These are phyloP conservation scores for Quercus tomentella DNA, from an alignment of 331 rosid species.

Conservation along the genomic window DNA sequence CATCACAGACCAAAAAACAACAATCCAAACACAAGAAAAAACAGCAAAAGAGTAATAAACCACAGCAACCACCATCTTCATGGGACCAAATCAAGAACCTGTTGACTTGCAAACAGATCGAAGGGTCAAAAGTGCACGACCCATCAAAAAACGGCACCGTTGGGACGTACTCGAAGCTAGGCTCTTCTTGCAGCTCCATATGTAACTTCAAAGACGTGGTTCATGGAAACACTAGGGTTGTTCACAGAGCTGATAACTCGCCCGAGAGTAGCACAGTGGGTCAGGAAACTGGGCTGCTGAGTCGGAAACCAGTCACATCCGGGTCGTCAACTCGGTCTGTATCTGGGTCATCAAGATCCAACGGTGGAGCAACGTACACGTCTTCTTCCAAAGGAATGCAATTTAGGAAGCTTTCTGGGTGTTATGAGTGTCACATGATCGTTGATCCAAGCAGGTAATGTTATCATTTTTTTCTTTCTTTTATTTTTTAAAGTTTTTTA, in stretches of 20 bases:
- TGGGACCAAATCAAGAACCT: slow-evolving; percentile 96
- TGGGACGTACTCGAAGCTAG: slow-evolving; percentile 51
- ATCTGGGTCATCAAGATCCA: slow-evolving; percentile 49
- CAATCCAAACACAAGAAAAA: slow-evolving; percentile 32
- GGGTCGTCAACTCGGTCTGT: slow-evolving; percentile 36
- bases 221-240: slow-evolving; percentile 79
- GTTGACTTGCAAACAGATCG: slow-evolving; percentile 80
- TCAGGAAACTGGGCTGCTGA: slow-evolving; percentile 59
- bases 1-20: slow-evolving; percentile 15
- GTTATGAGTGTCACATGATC: slow-evolving; percentile 95
- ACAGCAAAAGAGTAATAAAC: background rate
- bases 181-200: slow-evolving; percentile 86
- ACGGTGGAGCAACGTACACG: slow-evolving; percentile 34
- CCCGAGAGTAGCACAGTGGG: slow-evolving; percentile 87
- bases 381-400: slow-evolving; percentile 82
- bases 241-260: slow-evolving; percentile 78
- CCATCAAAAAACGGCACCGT: slow-evolving; percentile 42
- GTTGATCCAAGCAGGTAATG: slow-evolving; percentile 81
- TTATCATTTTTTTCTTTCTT: too few species aligned
- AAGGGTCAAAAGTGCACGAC: slow-evolving; percentile 71
- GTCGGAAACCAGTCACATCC: slow-evolving; percentile 34
- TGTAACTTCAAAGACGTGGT: slow-evolving; percentile 89
- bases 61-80: slow-evolving; percentile 41
- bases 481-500: background rate
- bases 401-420: slow-evolving; percentile 87